Conservation (phyloP, 306 rosid genomes). For the Hippophae tibetana region DNA sequence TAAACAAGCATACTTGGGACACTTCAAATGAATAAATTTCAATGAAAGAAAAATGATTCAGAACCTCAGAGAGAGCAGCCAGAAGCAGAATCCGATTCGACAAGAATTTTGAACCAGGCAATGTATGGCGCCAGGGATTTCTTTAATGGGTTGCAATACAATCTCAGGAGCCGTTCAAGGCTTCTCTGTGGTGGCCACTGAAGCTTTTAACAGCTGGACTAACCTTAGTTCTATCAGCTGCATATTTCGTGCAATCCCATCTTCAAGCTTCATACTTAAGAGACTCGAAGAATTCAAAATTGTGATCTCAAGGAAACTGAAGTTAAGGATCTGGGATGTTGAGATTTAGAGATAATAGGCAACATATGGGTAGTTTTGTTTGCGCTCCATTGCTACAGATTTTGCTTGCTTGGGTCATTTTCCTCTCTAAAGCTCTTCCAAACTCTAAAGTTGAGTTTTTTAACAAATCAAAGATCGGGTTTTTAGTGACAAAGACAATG, state of each 20-base stretch:
- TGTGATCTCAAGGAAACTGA: conserved; percentile 44
- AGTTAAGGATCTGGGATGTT: conserved; percentile 40
- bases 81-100: conserved; percentile 89
- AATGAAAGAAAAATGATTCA: conserved; percentile 5
- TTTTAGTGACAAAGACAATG: too few relatives aligned
- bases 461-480: not conserved
- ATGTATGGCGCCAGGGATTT: conserved; percentile 72
- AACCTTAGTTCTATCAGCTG: conserved; percentile 20
- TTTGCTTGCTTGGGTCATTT: conserved; percentile 68
- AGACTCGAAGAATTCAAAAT: conserved; percentile 37
- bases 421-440: not conserved
- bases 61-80: conserved; percentile 98
- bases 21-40: not conserved
- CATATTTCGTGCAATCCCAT: conserved; percentile 17
- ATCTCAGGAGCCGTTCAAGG: conserved; percentile 71
- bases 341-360: conserved; percentile 33
- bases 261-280: conserved; percentile 32
- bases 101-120: conserved; percentile 93
- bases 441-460: not conserved
- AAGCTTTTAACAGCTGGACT: conserved; percentile 41
- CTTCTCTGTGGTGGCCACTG: conserved; percentile 66
- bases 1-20: not conserved
- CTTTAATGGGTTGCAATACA: conserved; percentile 79
- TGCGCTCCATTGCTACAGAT: conserved; percentile 54
- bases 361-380: conserved; percentile 26